A percentile compares a stretch with the other conserved stretches of the same genome.
Evolutionary conservation across 352 stramenopile genomes (phyloP).

Genomic region (Globisporangium viniferum): DNA sequence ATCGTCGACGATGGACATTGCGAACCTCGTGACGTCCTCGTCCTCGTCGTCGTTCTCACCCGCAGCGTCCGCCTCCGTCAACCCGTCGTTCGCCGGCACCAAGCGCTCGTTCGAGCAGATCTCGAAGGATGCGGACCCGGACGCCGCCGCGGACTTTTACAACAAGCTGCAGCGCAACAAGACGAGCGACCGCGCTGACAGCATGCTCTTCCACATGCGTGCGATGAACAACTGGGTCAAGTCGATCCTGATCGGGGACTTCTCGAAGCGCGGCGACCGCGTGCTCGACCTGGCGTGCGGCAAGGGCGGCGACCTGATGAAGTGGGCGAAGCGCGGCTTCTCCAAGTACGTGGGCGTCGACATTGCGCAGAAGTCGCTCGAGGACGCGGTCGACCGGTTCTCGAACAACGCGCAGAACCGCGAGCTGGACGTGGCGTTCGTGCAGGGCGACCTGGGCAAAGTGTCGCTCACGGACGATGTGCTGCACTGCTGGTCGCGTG

Average conservation of each 20-base stretch:
- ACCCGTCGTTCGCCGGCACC: conserved; percentile 11
- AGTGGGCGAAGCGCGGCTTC: conserved; percentile 93
- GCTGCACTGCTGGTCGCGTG: conserved; percentile 68
- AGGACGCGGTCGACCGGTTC: conserved; percentile 90
- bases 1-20: conserved; percentile 46
- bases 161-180: conserved; percentile 77
- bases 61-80: not conserved
- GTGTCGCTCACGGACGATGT: conserved; percentile 65
- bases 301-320: conserved; percentile 98
- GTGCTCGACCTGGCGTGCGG: conserved; percentile 98
- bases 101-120: conserved; percentile 63
- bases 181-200: conserved; percentile 78
- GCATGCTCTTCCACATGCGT: conserved; percentile 96
- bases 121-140: conserved; percentile 51
- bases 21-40: conserved; percentile 44
- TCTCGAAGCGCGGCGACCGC: conserved; percentile 70
- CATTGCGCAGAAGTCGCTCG: conserved; percentile 95
- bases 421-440: conserved; percentile 75
- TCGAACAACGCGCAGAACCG: conserved; percentile 60
- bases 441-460: conserved; percentile 72
- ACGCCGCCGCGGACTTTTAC: conserved; percentile 77
- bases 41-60: conserved; percentile 9
- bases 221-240: conserved; percentile 99
- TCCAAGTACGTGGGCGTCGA: conserved; percentile 96
- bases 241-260: conserved; percentile 93